Base-by-base conservation (phyloP, 1,284 basidiomycete species). In the Austropuccinia psidii region DNA sequence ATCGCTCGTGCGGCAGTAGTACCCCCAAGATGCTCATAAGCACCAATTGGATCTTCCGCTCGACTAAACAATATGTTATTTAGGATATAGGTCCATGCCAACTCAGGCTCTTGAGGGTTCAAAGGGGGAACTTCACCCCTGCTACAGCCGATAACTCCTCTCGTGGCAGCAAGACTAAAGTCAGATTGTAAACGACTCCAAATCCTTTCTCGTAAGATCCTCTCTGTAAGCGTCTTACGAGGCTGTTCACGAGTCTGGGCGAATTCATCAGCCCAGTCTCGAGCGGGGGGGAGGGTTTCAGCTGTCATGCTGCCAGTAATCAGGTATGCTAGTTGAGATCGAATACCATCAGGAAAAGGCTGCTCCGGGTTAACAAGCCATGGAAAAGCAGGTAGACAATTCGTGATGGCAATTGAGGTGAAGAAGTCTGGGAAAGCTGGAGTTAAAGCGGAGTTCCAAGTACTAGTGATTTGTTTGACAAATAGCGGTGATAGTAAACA, bases 201-300 rank as follows among this genome's bases (percentile, higher is more conserved):
- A 77, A 85, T 82, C 74, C 85, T 83, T 76, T 86, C 85, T 45
- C 85, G 80, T 76, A 85, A 79, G 33, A 85, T 82, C 17, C 84
- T 80, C 77, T 86, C 85, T 69, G 83, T 81, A 73, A 84, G 82
- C 19, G 79, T 82, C 33, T 79, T 77, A 72, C 81, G 80, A 13
- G 85, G 84, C 45, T 86, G 79, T 79, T 86, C 85, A 65, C 83
- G 81, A 75, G 83, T 82, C 45, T 83, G 83, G 76, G 85, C 84
- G 45, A 85, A 82, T 80, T 86, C 85, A 77, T 86, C 85, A 78
- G 85, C 86, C 85, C 85, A 86, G 78, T 86, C 85, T 69, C 85
- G 81, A 4, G 84, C 83, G 24, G 80, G 81, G 69, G 85, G 85
- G 33, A 85, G 80, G 19, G 81, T 82, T 64, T 85, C 84, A 31